These are phyloP conservation scores for Neopestalotiopsis rosae DNA, from an alignment of 2,329 filamentous ascomycete species.

Conservation along the genomic window DNA sequence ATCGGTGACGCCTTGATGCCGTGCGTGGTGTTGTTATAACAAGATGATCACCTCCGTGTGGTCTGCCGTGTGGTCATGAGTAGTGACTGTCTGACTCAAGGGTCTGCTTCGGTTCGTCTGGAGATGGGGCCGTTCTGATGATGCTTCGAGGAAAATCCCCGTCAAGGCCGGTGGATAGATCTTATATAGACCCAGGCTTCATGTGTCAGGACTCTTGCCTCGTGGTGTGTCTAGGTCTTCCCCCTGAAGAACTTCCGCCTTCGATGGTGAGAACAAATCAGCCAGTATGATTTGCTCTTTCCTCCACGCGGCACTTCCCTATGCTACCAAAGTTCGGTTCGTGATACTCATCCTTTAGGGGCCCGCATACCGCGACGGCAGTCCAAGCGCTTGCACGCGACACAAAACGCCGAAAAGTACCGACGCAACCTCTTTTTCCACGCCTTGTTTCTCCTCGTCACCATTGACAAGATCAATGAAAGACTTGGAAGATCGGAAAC, in stretches of 20 bases:
- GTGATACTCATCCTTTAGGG: conserved; percentile 3
- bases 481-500: neutral
- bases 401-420: conserved; percentile 15
- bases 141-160: neutral
- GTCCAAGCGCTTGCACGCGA: neutral
- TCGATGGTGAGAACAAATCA: neutral
- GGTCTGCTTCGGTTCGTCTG: neutral
- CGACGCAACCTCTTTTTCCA: conserved; percentile 14
- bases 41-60: neutral
- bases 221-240: conserved; percentile 1
- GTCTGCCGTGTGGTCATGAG: neutral
- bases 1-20: neutral
- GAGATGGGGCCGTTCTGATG: neutral
- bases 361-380: neutral
- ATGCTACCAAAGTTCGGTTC: conserved; percentile 4
- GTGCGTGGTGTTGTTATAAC: conserved; percentile 1
- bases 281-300: neutral
- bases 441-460: neutral
- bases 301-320: neutral
- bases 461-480: neutral
- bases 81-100: neutral
- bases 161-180: neutral
- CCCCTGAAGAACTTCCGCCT: neutral
- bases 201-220: neutral
- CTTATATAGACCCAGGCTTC: conserved; percentile 13